A percentile compares a stretch with the other conserved stretches of the same genome.
These are phyloP conservation scores for Diaporthe aspalathi DNA, from an alignment of 2,329 filamentous ascomycete species.

Conservation along the genomic window DNA sequence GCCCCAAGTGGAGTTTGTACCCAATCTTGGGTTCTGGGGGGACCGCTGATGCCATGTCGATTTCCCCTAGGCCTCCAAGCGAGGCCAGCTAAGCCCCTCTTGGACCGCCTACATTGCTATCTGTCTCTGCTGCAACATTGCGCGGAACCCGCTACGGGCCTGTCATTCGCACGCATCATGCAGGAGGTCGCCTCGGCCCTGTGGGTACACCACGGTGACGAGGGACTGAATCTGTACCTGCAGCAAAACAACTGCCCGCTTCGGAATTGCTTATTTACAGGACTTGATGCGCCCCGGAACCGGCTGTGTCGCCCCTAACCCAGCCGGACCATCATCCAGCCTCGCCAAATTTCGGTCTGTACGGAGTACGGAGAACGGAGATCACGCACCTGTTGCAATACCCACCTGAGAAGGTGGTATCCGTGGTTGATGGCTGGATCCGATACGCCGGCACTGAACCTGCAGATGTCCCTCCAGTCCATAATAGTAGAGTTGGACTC, in stretches of 20 bases:
- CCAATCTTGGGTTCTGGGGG: background rate
- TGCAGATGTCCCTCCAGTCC: background rate
- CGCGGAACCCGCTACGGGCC: constrained; percentile 13
- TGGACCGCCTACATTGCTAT: constrained; percentile 1
- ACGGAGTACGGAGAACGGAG: constrained; percentile 28
- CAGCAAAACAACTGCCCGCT: background rate
- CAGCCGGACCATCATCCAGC: constrained; percentile 17
- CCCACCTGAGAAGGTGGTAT: background rate
- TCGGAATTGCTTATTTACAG: background rate
- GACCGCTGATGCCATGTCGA: constrained; percentile 3
- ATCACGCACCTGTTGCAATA: constrained; percentile 18
- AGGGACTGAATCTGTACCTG: background rate
- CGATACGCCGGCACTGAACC: constrained; percentile 18
- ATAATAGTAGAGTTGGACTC: background rate
- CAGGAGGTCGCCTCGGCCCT: constrained; percentile 32
- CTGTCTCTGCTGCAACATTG: constrained; percentile 17
- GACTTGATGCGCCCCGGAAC: background rate
- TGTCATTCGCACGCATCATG: constrained; percentile 35
- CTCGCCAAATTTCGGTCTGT: constrained; percentile 16
- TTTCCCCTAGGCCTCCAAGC: constrained; percentile 11
- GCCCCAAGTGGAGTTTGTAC: constrained; percentile 18
- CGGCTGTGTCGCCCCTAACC: background rate
- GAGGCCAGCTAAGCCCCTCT: background rate
- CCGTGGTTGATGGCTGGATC: constrained; percentile 5
- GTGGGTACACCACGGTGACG: constrained; percentile 22